Evolutionary conservation across 306 rosid species (phyloP).

Genomic region (Sphenostylis stenocarpa): DNA sequence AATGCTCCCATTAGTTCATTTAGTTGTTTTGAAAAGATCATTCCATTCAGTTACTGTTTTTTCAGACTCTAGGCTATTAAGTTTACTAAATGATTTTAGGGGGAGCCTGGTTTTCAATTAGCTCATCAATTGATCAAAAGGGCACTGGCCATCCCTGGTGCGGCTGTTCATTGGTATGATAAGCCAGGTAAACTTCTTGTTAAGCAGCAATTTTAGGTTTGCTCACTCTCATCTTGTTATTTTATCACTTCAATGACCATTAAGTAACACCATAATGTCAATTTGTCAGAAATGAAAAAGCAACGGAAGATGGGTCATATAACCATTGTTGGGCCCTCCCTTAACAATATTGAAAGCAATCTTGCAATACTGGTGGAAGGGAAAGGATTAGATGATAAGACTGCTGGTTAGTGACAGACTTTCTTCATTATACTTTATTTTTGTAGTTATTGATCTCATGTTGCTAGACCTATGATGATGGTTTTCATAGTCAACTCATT

Average conservation of each 20-base stretch:
- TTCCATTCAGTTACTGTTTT: neutral
- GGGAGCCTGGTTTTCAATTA: constrained; percentile 69
- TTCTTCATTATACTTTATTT: constrained; percentile 7
- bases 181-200: constrained; percentile 71
- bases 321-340: constrained; percentile 76
- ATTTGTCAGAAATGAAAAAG: constrained; percentile 75
- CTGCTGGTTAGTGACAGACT: constrained; percentile 42
- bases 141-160: constrained; percentile 66
- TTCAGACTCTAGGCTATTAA: constrained; percentile 9
- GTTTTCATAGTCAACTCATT: neutral
- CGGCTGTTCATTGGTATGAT: constrained; percentile 92
- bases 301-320: constrained; percentile 96
- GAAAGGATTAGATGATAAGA: constrained; percentile 42
- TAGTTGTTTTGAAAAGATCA: constrained; percentile 15
- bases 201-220: constrained; percentile 1
- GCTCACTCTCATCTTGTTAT: neutral
- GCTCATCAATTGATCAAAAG: constrained; percentile 72
- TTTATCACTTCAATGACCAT: constrained; percentile 8
- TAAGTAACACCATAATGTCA: constrained; percentile 15
- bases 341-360: constrained; percentile 51
- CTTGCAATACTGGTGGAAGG: constrained; percentile 48
- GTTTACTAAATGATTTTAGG: constrained; percentile 48
- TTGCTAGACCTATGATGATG: constrained; percentile 39
- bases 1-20: constrained; percentile 17
- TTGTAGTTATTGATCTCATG: constrained; percentile 20